These are phyloP conservation scores for Epichloe brachyelytri DNA, from an alignment of 2,329 filamentous ascomycete species.

Conservation along the genomic window DNA sequence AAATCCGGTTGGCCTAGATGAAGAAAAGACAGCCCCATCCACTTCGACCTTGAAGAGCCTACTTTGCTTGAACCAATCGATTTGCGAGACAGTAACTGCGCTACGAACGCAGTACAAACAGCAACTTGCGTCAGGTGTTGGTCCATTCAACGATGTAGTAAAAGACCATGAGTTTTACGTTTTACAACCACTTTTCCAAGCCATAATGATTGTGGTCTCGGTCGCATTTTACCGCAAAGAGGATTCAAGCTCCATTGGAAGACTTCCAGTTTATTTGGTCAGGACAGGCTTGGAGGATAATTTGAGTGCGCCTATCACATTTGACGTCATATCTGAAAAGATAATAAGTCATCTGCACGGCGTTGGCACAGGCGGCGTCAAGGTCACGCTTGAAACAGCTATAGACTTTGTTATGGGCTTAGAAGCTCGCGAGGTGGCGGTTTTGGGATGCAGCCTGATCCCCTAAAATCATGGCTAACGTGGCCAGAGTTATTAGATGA, in stretches of 20 bases:
- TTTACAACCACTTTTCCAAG: background rate
- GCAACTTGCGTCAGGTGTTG: background rate
- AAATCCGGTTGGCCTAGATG: background rate
- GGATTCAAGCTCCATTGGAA: background rate
- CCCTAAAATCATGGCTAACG: background rate
- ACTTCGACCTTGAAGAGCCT: background rate
- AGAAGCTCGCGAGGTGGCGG: conserved; percentile 6
- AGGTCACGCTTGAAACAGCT: conserved; percentile 5
- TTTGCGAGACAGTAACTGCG: background rate
- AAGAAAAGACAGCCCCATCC: background rate
- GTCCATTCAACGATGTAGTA: background rate
- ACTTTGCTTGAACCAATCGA: conserved; percentile 2
- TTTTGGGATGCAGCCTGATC: background rate
- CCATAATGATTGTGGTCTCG: background rate
- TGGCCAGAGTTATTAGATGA: background rate
- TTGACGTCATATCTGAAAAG: conserved; percentile 1
- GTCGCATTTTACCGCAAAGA: background rate
- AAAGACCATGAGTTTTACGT: background rate
- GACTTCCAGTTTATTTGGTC: background rate
- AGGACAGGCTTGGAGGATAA: conserved; percentile 4
- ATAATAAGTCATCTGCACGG: background rate
- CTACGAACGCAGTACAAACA: background rate
- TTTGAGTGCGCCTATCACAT: conserved; percentile 7
- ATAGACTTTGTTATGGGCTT: conserved; percentile 6
- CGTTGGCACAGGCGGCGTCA: background rate